Conservation (phyloP, 2,329 filamentous ascomycete species). For the Biscogniauxia sp. region DNA sequence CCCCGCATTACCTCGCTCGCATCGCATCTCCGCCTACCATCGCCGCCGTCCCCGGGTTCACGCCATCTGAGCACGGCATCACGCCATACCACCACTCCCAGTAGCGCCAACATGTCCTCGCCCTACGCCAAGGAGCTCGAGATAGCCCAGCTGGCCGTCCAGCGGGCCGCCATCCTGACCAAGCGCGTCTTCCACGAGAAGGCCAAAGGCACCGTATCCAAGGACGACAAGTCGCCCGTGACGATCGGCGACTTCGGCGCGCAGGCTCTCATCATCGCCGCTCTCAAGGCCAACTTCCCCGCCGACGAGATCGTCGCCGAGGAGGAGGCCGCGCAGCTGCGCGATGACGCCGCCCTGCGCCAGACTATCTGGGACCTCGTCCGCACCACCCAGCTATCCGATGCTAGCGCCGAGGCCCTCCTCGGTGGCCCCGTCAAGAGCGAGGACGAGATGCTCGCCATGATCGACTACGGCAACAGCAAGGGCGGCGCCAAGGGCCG, state of each 20-base stretch:
- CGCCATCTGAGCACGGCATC: background rate
- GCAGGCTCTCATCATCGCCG: slow-evolving; percentile 91
- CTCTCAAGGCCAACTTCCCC: slow-evolving; percentile 87
- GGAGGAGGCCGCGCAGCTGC: slow-evolving; percentile 82
- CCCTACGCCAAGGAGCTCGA: slow-evolving; percentile 67
- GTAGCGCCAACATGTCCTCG: slow-evolving; percentile 29
- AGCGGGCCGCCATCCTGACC: slow-evolving; percentile 70
- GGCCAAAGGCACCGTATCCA: slow-evolving; percentile 90
- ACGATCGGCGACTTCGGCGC: slow-evolving; percentile 98
- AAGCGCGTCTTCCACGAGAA: slow-evolving; percentile 81
- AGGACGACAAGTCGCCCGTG: slow-evolving; percentile 93
- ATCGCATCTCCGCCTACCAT: slow-evolving; percentile 21
- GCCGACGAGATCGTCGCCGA: slow-evolving; percentile 89
- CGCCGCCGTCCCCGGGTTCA: background rate
- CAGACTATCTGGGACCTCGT: slow-evolving; percentile 85
- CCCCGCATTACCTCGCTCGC: slow-evolving; percentile 31
- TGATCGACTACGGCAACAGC: slow-evolving; percentile 68
- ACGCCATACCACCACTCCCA: slow-evolving; percentile 14
- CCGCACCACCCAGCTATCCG: slow-evolving; percentile 65
- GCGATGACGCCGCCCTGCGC: slow-evolving; percentile 66
- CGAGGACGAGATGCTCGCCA: slow-evolving; percentile 64
- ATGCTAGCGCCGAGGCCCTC: slow-evolving; percentile 61
- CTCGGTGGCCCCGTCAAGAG: slow-evolving; percentile 68
- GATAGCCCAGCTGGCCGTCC: slow-evolving; percentile 72
- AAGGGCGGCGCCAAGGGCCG: slow-evolving; percentile 70